A percentile compares a stretch with the other conserved stretches of the same genome.
Evolutionary conservation across 2,329 filamentous ascomycete genomes (phyloP).

Genomic region (Clarireedia hainanense): DNA sequence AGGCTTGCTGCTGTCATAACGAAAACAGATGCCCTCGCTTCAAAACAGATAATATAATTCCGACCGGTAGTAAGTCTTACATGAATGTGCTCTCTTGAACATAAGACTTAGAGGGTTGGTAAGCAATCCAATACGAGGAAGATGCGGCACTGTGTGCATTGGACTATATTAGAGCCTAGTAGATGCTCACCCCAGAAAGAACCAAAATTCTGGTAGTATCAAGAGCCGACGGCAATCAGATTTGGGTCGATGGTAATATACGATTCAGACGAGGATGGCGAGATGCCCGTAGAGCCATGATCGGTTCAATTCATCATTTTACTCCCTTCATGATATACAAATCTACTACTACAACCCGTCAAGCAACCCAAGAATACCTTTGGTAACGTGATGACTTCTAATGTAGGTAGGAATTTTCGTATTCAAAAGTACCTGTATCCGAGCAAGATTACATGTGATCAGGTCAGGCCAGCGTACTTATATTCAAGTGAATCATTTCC

Average conservation of each 20-base stretch:
- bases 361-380: no score
- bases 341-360: no score
- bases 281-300: conserved; percentile 40
- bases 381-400: no score
- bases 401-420: no score
- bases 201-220: conserved; percentile 49
- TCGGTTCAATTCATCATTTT: conserved; percentile 41
- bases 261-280: conserved; percentile 35
- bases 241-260: conserved; percentile 55
- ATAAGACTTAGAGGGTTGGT: conserved; percentile 33
- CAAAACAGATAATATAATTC: conserved; percentile 57
- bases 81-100: conserved; percentile 49
- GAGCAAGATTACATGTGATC: no score
- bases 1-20: conserved; percentile 36
- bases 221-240: conserved; percentile 35
- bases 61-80: conserved; percentile 36
- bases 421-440: no score
- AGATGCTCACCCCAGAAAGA: conserved; percentile 59
- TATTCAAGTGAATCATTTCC: no score
- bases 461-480: no score
- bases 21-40: conserved; percentile 51
- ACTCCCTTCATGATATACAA: no score
- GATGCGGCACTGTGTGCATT: background rate
- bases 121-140: background rate
- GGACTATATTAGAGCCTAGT: conserved; percentile 42